phyloP scores from a whole-genome alignment of 495 filamentous ascomycete genomes.

The Aspergillus diversus region DNA sequence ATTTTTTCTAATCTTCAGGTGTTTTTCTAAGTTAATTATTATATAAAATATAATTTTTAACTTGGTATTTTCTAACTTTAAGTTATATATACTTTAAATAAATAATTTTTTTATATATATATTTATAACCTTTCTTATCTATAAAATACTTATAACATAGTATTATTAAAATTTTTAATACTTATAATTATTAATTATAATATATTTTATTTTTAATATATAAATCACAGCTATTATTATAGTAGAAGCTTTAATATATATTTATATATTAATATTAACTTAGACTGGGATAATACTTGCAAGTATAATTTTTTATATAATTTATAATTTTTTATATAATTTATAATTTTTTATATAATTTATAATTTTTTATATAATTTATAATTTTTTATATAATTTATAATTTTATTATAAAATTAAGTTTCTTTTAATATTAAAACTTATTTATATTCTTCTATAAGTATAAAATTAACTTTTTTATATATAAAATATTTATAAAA shows the following conservation, averaged over 20 bases:
- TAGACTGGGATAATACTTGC: neutral
- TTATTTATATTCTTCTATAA: no score
- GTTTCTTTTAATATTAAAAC: neutral
- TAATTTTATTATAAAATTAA: neutral
- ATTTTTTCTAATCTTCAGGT: neutral
- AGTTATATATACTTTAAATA: neutral
- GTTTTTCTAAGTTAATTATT: neutral
- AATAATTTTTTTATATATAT: neutral
- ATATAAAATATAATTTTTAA: neutral
- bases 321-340: neutral
- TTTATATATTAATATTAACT: neutral
- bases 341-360: neutral
- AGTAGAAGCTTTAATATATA: neutral
- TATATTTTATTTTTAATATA: neutral
- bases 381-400: neutral
- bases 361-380: neutral
- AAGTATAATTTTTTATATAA: neutral
- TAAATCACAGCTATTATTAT: neutral
- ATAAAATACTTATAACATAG: neutral
- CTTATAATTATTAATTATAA: neutral
- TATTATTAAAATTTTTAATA: neutral
- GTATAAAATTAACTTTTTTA: no score
- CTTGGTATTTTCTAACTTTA: neutral
- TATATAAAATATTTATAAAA: no score
- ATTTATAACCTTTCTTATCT: neutral